Conservation (phyloP, 768 basidiomycete genomes). For the Termitomyces sp. region DNA sequence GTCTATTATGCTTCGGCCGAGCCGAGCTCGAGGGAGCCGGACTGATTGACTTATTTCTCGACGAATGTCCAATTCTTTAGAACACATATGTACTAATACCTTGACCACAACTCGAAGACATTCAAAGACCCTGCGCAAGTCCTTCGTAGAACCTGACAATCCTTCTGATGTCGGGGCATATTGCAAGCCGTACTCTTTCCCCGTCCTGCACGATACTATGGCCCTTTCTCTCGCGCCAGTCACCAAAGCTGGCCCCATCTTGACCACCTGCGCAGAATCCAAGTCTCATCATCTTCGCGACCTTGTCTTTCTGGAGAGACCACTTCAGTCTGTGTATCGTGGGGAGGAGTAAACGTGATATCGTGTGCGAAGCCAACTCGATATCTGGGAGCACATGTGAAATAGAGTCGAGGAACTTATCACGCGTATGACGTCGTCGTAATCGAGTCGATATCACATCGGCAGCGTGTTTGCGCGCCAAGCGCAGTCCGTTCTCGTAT, state of each 20-base stretch:
- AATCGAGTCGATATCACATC: constrained; percentile 53
- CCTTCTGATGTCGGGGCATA: constrained; percentile 62
- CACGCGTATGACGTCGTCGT: constrained; percentile 38
- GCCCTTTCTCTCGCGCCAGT: constrained; percentile 58
- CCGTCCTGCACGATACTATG: constrained; percentile 49
- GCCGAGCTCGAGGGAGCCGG: neutral
- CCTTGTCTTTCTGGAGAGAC: constrained; percentile 60
- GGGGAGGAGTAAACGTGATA: constrained; percentile 63
- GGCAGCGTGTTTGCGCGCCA: constrained; percentile 53
- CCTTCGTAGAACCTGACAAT: constrained; percentile 59
- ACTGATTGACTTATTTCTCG: neutral
- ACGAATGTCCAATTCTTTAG: neutral
- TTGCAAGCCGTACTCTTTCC: constrained; percentile 63
- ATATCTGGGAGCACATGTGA: constrained; percentile 60
- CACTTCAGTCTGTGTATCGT: constrained; percentile 67
- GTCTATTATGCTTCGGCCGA: neutral
- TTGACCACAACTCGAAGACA: neutral
- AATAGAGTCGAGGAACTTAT: constrained; percentile 37
- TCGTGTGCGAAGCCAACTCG: constrained; percentile 50
- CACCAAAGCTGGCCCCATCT: constrained; percentile 34
- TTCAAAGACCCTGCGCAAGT: constrained; percentile 16
- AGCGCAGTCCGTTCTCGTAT: constrained; percentile 54
- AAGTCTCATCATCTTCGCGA: constrained; percentile 55
- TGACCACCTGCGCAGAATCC: constrained; percentile 25
- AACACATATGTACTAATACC: neutral